These are phyloP conservation scores for Didymella glomerata DNA, from an alignment of 2,329 filamentous ascomycete species.

Conservation along the genomic window DNA sequence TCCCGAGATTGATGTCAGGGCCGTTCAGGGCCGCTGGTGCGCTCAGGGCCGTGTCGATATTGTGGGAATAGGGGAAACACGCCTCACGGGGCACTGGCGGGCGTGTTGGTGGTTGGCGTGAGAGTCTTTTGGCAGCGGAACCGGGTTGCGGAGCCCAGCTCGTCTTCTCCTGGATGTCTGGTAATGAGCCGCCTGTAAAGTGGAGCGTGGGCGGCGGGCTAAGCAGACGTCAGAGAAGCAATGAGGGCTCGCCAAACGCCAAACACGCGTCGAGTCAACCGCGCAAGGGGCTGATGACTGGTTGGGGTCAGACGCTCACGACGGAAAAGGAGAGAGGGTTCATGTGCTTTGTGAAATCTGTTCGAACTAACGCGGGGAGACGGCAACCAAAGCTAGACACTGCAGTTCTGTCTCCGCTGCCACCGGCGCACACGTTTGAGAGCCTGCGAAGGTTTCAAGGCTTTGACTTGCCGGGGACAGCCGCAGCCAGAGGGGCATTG, in stretches of 20 bases:
- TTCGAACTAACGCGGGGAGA: constrained; percentile 22
- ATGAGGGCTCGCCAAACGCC: constrained; percentile 6
- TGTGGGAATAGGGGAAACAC: constrained; percentile 28
- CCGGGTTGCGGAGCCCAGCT: constrained; percentile 36
- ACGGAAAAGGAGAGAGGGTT: constrained; percentile 6
- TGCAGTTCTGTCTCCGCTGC: background rate
- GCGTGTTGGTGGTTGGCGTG: constrained; percentile 33
- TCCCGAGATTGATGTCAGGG: constrained; percentile 25
- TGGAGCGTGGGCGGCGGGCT: constrained; percentile 32
- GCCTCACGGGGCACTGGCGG: constrained; percentile 29
- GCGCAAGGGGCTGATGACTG: constrained; percentile 15
- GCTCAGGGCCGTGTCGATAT: constrained; percentile 6
- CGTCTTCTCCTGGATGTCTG: constrained; percentile 28
- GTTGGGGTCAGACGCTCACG: constrained; percentile 2
- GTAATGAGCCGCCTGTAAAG: constrained; percentile 16
- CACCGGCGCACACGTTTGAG: constrained; percentile 8
- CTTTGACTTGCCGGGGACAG: constrained; percentile 10
- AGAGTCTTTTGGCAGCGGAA: constrained; percentile 22
- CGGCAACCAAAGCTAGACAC: constrained; percentile 6
- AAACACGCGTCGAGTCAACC: constrained; percentile 21
- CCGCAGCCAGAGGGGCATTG: constrained; percentile 10
- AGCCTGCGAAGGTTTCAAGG: background rate
- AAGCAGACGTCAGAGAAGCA: constrained; percentile 27
- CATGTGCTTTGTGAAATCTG: constrained; percentile 13
- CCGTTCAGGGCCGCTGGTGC: background rate